Conservation (phyloP, 2,329 filamentous ascomycete species). For the Penicillium sp. region DNA sequence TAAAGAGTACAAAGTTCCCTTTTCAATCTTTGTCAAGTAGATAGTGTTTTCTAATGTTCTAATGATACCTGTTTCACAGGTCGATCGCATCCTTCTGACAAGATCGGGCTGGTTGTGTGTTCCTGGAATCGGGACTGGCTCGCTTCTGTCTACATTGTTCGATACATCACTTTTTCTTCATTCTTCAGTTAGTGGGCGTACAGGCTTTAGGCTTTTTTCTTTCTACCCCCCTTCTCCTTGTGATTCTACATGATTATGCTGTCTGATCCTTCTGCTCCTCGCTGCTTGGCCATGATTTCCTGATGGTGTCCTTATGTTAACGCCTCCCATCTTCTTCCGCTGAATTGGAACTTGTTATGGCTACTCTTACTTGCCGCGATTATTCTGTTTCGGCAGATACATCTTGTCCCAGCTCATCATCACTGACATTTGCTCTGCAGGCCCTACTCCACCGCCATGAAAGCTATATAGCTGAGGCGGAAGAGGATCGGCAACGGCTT, state of each 20-base stretch:
- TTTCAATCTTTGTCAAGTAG: too few species aligned
- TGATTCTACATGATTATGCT: not conserved
- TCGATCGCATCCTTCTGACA: not conserved
- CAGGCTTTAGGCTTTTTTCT: conserved; percentile 9
- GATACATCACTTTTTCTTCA: conserved; percentile 23
- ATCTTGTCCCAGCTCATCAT: conserved; percentile 38
- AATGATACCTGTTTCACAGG: too few species aligned
- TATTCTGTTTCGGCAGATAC: conserved; percentile 24
- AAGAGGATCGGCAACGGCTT: conserved; percentile 77
- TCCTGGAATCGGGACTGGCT: conserved; percentile 9
- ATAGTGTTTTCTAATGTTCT: too few species aligned
- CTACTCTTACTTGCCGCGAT: conserved; percentile 23
- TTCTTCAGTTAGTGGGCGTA: conserved; percentile 11
- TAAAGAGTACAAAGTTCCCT: too few species aligned
- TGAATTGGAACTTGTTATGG: conserved; percentile 35
- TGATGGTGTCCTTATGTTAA: conserved; percentile 24
- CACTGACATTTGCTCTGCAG: conserved; percentile 76
- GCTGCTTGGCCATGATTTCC: not conserved
- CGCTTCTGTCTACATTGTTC: conserved; percentile 21
- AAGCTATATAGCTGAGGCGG: conserved; percentile 88
- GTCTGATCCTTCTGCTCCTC: not conserved
- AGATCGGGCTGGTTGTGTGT: not conserved
- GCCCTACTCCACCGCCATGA: conserved; percentile 90
- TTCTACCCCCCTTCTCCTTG: not conserved
- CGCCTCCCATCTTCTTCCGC: conserved; percentile 31